Conservation (phyloP, 768 basidiomycete genomes). For the Lactarius trivialis region DNA sequence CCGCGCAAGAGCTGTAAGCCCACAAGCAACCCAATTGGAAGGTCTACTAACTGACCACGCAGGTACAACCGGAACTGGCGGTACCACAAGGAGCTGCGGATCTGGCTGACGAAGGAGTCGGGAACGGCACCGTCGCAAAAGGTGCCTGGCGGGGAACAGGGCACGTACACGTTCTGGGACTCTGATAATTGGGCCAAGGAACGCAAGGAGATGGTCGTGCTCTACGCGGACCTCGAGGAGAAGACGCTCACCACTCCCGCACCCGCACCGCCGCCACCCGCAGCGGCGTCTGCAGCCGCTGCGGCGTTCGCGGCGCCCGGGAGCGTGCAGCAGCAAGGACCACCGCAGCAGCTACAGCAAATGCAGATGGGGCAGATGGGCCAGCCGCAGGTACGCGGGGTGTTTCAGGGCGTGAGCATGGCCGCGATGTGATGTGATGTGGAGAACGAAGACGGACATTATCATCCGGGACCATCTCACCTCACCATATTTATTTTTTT, state of each 20-base stretch:
- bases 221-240: constrained; percentile 29
- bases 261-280: constrained; percentile 20
- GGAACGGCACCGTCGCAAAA: constrained; percentile 69
- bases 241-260: constrained; percentile 9
- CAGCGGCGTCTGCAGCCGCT: constrained; percentile 9
- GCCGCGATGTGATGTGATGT: constrained; percentile 19
- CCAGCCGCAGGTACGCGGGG: constrained; percentile 22
- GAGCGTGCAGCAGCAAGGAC: constrained; percentile 7
- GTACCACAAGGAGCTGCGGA: constrained; percentile 83
- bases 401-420: constrained; percentile 24
- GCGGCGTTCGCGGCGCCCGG: constrained; percentile 6
- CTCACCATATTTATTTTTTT: background rate
- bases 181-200: constrained; percentile 29
- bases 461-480: background rate
- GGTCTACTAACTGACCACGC: constrained; percentile 15
- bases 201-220: constrained; percentile 27
- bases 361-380: constrained; percentile 18
- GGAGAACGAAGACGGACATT: background rate
- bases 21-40: too few relatives aligned
- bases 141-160: constrained; percentile 72
- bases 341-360: constrained; percentile 13
- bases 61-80: constrained; percentile 94
- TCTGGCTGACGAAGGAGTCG: constrained; percentile 82
- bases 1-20: constrained; percentile 82
- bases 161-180: constrained; percentile 46